Conservation (phyloP, 495 filamentous ascomycete species). For the Collariella sp. region DNA sequence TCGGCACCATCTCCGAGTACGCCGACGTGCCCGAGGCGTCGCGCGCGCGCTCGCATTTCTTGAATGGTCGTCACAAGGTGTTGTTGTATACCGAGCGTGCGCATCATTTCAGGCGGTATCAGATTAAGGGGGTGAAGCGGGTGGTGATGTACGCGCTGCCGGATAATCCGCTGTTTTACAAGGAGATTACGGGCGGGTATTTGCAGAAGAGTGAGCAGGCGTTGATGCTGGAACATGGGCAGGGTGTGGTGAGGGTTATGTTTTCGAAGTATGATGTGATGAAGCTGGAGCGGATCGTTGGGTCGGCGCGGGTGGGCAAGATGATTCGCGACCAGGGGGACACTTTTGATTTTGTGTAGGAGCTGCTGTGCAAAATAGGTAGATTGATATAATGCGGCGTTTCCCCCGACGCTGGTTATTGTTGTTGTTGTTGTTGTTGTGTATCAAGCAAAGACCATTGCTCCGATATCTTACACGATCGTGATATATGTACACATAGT, state of each 20-base stretch:
- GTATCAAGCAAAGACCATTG: neutral
- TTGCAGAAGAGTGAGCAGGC: conserved; percentile 49
- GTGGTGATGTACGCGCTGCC: conserved; percentile 82
- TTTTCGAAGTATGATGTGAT: conserved; percentile 86
- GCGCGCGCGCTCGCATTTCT: conserved; percentile 79
- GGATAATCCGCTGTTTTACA: conserved; percentile 80
- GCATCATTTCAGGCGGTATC: conserved; percentile 86
- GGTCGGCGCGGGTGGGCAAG: conserved; percentile 64
- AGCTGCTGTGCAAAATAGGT: neutral
- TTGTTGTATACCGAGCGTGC: conserved; percentile 87
- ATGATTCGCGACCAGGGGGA: conserved; percentile 71
- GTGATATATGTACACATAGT: too few species aligned
- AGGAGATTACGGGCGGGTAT: conserved; percentile 73
- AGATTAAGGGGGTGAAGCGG: conserved; percentile 65
- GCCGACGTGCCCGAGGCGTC: conserved; percentile 64
- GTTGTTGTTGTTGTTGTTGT: too few species aligned
- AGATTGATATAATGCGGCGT: neutral
- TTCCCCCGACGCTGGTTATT: neutral
- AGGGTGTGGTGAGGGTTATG: conserved; percentile 54
- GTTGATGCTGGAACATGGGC: conserved; percentile 39
- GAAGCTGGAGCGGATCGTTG: conserved; percentile 83
- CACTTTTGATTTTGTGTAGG: conserved; percentile 70
- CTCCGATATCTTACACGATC: neutral
- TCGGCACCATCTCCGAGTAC: conserved; percentile 85
- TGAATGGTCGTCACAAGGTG: conserved; percentile 69